These are phyloP conservation scores for Xylaria sp. DNA, from an alignment of 2,329 filamentous ascomycete genomes.

Conservation along the genomic window DNA sequence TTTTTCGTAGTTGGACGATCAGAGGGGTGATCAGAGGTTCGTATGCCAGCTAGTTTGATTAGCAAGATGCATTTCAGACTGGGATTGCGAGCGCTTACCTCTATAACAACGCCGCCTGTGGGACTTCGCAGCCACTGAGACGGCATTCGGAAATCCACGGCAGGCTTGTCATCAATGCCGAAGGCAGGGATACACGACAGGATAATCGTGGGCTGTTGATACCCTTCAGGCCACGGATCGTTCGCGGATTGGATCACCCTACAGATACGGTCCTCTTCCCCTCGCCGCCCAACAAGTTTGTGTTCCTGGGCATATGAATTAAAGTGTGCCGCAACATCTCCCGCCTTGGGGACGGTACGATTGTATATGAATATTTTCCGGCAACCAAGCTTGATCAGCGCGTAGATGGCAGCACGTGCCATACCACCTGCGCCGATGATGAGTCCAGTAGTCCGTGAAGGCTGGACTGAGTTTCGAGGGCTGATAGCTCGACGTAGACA, in stretches of 20 bases:
- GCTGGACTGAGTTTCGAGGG: constrained; percentile 70
- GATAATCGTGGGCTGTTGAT: constrained; percentile 74
- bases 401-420: constrained; percentile 79
- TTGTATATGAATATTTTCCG: constrained; percentile 79
- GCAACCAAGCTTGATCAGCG: constrained; percentile 77
- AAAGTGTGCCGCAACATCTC: constrained; percentile 73
- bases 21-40: constrained; percentile 76
- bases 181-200: constrained; percentile 78
- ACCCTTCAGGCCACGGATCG: constrained; percentile 71
- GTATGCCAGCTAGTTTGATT: constrained; percentile 67
- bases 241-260: constrained; percentile 67
- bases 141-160: constrained; percentile 77
- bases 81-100: constrained; percentile 54
- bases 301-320: constrained; percentile 61
- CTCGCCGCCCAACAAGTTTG: constrained; percentile 49
- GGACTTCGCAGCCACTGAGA: constrained; percentile 74
- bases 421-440: constrained; percentile 75
- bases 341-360: constrained; percentile 69
- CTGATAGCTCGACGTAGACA: constrained; percentile 75
- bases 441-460: constrained; percentile 63
- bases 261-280: constrained; percentile 56
- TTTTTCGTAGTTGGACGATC: constrained; percentile 70
- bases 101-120: constrained; percentile 78
- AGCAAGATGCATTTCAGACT: constrained; percentile 4
- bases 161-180: constrained; percentile 67